Base-by-base conservation (phyloP, 2,329 filamentous ascomycete genomes). In the Aspergillus phoenicis region DNA sequence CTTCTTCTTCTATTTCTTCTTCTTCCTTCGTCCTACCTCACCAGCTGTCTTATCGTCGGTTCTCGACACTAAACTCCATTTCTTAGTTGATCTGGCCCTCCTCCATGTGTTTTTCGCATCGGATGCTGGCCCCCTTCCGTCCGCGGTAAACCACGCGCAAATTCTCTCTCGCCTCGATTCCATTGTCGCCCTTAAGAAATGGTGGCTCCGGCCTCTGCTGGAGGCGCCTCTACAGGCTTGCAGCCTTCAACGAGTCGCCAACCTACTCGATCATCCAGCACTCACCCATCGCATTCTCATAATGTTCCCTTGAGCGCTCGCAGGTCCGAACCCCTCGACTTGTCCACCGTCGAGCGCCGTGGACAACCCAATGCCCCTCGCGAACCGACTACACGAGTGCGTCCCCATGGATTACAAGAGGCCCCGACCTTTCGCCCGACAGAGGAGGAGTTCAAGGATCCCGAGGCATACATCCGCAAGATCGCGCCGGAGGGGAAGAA, bases 361-460 rank as follows among this genome's bases (percentile, higher is more conserved):
- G 93, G 92, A 56, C 90, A 95, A 69, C 86, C 91, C 24, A 91
- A 87, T 30, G 87, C 89, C 55, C 87, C 87, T 68, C 87, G 89
- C 71, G 91, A 96, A 73, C 85, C 88, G 5, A 83, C 85, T n/a
- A 91, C 91, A 76, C 88, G 89, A 74, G 87, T 86, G 68, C 87
- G 95, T 55, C 91, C 91, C 39, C 93, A 96, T 77, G 92, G 89
- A 47, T 84, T 99, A 45, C 85, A 90, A 66, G 94, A 98, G 73
- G 94, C 95, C 28, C 94, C 94, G 2, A 95, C 92, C 5, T 99
- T 92, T 76, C 85, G 88, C 65, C 95, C 95, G 33, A 97, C 91
- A 0, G 89, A 92, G 68, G 93, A 97, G 68, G 93, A 99, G 77
- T 99, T 95, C 83, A 91, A 89, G 71, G 93, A 99, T 70, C 95